Percentiles rank a stretch among this genome's conserved stretches.
These are phyloP conservation scores for Magnusiomyces suaveolens DNA, from an alignment of 1,139 yeast genomes.

Conservation along the genomic window DNA sequence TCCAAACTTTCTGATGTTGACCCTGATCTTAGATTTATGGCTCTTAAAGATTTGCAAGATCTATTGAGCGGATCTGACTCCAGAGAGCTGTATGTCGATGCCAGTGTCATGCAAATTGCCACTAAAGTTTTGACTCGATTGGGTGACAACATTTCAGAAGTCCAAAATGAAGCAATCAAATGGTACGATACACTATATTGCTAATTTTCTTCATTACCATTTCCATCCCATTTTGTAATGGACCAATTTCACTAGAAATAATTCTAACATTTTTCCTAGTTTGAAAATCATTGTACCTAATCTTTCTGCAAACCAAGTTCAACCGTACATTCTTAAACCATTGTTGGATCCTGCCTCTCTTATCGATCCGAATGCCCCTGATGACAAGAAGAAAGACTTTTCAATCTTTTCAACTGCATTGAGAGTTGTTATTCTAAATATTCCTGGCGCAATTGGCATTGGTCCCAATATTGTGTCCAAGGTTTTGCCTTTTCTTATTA, in stretches of 20 bases:
- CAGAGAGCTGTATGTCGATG: slow-evolving; percentile 19
- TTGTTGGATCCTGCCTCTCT: slow-evolving; percentile 5
- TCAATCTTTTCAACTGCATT: slow-evolving; percentile 65
- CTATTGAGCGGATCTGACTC: slow-evolving; percentile 30
- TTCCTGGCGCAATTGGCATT: slow-evolving; percentile 25
- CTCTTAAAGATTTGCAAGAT: slow-evolving; percentile 62
- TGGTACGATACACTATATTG: too few species aligned
- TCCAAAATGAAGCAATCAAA: slow-evolving; percentile 66
- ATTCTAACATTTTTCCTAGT: slow-evolving; percentile 5
- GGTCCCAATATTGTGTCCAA: slow-evolving; percentile 31
- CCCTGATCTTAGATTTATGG: slow-evolving; percentile 82
- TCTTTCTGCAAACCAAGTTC: slow-evolving; percentile 5
- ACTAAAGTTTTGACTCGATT: slow-evolving; percentile 46
- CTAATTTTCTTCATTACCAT: too few species aligned
- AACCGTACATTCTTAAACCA: neutral
- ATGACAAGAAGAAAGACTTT: slow-evolving; percentile 37
- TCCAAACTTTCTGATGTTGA: slow-evolving; percentile 39
- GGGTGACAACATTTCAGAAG: slow-evolving; percentile 62
- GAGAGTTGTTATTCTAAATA: slow-evolving; percentile 46
- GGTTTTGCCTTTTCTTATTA: slow-evolving; percentile 30
- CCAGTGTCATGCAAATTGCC: slow-evolving; percentile 36
- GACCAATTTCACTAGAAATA: too few species aligned
- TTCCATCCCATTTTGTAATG: too few species aligned
- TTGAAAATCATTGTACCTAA: slow-evolving; percentile 12
- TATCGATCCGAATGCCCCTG: slow-evolving; percentile 2